These are phyloP conservation scores for Metschnikowia dekortorum DNA, from an alignment of 805 yeast species.

Conservation along the genomic window DNA sequence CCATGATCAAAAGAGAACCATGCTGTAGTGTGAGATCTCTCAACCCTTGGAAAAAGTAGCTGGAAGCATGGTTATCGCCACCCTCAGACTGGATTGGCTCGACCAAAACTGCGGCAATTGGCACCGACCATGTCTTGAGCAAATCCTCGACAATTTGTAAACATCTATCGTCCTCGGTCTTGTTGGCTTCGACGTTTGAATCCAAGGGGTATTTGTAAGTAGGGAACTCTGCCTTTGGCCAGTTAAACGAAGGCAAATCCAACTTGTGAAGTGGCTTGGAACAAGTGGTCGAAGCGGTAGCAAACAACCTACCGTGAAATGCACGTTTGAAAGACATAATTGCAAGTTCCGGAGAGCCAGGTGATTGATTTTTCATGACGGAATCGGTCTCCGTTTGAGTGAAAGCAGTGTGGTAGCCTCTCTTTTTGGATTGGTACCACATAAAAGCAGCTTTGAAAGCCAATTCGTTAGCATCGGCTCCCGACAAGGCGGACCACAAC, in stretches of 20 bases:
- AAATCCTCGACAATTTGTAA: slow-evolving; percentile 69
- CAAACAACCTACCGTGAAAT: slow-evolving; percentile 94
- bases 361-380: slow-evolving; percentile 77
- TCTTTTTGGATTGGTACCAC: slow-evolving; percentile 65
- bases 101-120: slow-evolving; percentile 83
- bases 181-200: slow-evolving; percentile 57
- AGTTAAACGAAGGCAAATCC: slow-evolving; percentile 87
- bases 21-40: slow-evolving; percentile 70
- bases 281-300: slow-evolving; percentile 85
- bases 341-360: slow-evolving; percentile 86
- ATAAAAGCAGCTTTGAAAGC: slow-evolving; percentile 88
- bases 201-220: slow-evolving; percentile 79
- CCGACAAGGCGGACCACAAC: slow-evolving; percentile 78
- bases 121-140: slow-evolving; percentile 61
- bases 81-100: slow-evolving; percentile 94
- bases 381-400: slow-evolving; percentile 63
- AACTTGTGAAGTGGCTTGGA: slow-evolving; percentile 94
- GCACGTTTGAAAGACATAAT: slow-evolving; percentile 82
- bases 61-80: slow-evolving; percentile 84
- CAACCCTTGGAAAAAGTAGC: slow-evolving; percentile 74
- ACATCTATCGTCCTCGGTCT: slow-evolving; percentile 76
- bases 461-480: slow-evolving; percentile 85
- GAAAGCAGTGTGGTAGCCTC: slow-evolving; percentile 61
- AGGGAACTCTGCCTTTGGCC: slow-evolving; percentile 97
- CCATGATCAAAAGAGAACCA: slow-evolving; percentile 70